phyloP scores from a whole-genome alignment of 108 stramenopile genomes.

The Cylindrotheca closterium region DNA sequence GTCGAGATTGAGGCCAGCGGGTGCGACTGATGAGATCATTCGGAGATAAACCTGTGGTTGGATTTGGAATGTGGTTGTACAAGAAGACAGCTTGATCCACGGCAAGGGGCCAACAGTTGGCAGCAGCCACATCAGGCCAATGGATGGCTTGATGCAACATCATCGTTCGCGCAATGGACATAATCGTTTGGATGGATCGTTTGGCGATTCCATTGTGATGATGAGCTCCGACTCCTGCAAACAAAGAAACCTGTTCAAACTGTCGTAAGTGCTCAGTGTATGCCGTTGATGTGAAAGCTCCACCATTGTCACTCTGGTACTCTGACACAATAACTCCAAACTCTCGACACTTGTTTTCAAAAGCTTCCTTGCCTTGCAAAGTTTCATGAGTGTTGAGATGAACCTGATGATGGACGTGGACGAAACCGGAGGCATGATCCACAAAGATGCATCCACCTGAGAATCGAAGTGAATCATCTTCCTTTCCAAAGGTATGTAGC shows the following conservation, averaged over 20 bases:
- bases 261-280: not conserved
- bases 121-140: not conserved
- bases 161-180: too few relatives aligned
- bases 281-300: slow-evolving; percentile 18
- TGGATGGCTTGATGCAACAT: too few relatives aligned
- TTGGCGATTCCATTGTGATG: slow-evolving; percentile 44
- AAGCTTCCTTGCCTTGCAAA: not conserved
- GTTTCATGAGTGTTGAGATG: slow-evolving; percentile 25
- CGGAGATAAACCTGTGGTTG: slow-evolving; percentile 4
- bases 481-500: slow-evolving; percentile 32
- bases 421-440: too few relatives aligned
- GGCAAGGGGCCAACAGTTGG: slow-evolving; percentile 48
- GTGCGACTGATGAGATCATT: slow-evolving; percentile 19
- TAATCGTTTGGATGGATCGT: slow-evolving; percentile 28
- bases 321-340: slow-evolving; percentile 21
- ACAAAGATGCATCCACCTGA: slow-evolving; percentile 40
- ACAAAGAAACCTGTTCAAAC: slow-evolving; percentile 8
- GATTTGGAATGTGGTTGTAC: too few relatives aligned
- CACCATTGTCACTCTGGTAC: too few relatives aligned
- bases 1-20: slow-evolving; percentile 1
- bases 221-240: too few relatives aligned
- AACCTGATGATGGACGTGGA: slow-evolving; percentile 36
- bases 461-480: slow-evolving; percentile 4
- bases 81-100: too few relatives aligned
- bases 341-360: slow-evolving; percentile 2